phyloP scores from a whole-genome alignment of 352 stramenopile species.

The Pythium aquatile region DNA sequence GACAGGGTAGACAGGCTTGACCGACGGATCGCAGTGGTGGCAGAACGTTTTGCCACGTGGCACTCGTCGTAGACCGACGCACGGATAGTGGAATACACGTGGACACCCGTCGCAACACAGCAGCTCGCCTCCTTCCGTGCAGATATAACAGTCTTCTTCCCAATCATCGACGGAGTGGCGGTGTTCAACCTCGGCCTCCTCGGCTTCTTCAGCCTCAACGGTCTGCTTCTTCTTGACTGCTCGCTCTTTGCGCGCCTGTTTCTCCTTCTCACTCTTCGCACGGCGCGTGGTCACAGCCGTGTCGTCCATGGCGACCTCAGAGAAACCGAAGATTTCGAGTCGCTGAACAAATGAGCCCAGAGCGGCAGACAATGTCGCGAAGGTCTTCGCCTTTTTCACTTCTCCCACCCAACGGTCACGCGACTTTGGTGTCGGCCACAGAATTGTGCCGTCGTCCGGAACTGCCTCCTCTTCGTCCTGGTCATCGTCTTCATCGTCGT shows the following conservation, averaged over 20 bases:
- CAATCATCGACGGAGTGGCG: constrained; percentile 75
- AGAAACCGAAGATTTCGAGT: constrained; percentile 62
- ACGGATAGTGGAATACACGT: constrained; percentile 90
- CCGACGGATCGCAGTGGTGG: constrained; percentile 66
- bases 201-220: constrained; percentile 48
- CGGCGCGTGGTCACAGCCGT: constrained; percentile 40
- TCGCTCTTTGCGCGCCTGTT: constrained; percentile 65
- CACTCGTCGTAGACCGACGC: constrained; percentile 70
- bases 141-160: constrained; percentile 91
- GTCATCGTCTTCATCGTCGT: constrained; percentile 75
- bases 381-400: constrained; percentile 49
- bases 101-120: constrained; percentile 91
- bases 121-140: constrained; percentile 78
- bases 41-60: constrained; percentile 87
- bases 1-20: constrained; percentile 61
- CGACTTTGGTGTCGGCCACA: constrained; percentile 76
- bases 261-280: constrained; percentile 70
- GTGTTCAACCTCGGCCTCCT: constrained; percentile 27
- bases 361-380: constrained; percentile 55
- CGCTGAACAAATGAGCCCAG: constrained; percentile 69
- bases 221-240: constrained; percentile 70
- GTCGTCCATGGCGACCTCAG: constrained; percentile 49
- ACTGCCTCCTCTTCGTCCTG: constrained; percentile 52
- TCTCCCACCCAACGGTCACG: constrained; percentile 69
- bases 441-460: constrained; percentile 51